Conservation (phyloP, 179 eudicot genomes). For the Sideroxylon spinosum region DNA sequence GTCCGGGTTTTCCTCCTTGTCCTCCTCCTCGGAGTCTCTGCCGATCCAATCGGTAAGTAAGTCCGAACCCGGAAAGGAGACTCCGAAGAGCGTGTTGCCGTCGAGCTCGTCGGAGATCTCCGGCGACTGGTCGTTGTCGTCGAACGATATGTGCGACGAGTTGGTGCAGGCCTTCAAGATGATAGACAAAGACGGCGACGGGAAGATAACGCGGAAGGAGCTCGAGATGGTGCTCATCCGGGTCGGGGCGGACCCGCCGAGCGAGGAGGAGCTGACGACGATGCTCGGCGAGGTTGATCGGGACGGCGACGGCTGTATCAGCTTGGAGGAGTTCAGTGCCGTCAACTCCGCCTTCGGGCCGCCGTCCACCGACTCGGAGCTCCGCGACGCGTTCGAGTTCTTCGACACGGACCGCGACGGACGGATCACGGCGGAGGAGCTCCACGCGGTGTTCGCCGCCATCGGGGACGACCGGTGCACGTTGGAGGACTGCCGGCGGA, state of each 20-base stretch:
- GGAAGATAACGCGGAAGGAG: constrained; percentile 48
- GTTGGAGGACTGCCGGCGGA: constrained; percentile 63
- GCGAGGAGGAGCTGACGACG: constrained; percentile 41
- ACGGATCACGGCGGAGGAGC: constrained; percentile 65
- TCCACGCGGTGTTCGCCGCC: constrained; percentile 40
- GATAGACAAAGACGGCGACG: constrained; percentile 76
- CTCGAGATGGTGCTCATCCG: constrained; percentile 40
- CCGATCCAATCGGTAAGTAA: background rate
- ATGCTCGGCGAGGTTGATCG: constrained; percentile 56
- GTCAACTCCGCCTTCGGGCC: constrained; percentile 48
- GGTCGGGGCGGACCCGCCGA: constrained; percentile 31
- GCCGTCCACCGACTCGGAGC: constrained; percentile 42
- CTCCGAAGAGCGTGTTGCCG: constrained; percentile 49
- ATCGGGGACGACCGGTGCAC: constrained; percentile 64
- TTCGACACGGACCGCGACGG: constrained; percentile 78
- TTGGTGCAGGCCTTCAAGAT: constrained; percentile 46
- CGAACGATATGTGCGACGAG: constrained; percentile 17
- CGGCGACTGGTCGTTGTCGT: background rate
- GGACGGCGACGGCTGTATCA: constrained; percentile 65
- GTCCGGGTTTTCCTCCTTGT: constrained; percentile 27
- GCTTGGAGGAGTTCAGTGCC: constrained; percentile 53
- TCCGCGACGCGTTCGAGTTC: constrained; percentile 50
- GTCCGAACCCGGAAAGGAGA: constrained; percentile 6
- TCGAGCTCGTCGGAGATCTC: constrained; percentile 15
- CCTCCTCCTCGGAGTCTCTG: constrained; percentile 25